These are phyloP conservation scores for Coemansia sp. DNA, from an alignment of 192 early-diverging fungal species.

Conservation along the genomic window DNA sequence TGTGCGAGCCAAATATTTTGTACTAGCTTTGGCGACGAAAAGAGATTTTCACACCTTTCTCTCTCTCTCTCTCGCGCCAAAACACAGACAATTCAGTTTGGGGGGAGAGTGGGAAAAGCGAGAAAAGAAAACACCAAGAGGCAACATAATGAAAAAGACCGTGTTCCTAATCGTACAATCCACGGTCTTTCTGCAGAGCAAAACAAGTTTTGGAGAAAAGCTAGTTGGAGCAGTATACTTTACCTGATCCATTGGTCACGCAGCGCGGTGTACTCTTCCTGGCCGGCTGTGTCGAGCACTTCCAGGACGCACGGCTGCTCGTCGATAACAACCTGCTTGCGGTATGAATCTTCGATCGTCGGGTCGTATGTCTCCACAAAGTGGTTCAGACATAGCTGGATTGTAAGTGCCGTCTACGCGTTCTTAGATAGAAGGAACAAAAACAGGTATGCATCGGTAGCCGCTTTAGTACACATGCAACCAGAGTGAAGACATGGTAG, in stretches of 20 bases:
- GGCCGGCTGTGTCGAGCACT: conserved; percentile 95
- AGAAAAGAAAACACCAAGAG: conserved; percentile 1
- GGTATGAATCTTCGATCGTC: conserved; percentile 97
- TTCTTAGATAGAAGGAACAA: not conserved
- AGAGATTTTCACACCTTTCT: not conserved
- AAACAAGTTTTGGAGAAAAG: not conserved
- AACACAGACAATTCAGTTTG: not conserved
- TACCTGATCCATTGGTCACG: conserved; percentile 81
- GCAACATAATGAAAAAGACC: conserved; percentile 6
- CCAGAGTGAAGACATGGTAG: not conserved
- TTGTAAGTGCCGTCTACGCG: conserved; percentile 62
- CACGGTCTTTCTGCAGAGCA: not conserved
- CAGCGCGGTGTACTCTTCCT: conserved; percentile 77
- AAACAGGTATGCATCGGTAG: not conserved
- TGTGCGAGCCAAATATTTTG: not conserved
- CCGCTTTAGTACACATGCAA: not conserved
- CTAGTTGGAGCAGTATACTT: conserved; percentile 7
- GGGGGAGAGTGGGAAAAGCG: not conserved
- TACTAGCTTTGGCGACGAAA: conserved; percentile 4
- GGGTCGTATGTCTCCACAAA: conserved; percentile 93
- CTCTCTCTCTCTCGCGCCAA: not conserved
- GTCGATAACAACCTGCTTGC: conserved; percentile 97
- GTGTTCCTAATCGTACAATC: not conserved
- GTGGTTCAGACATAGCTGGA: conserved; percentile 65
- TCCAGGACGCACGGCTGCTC: conserved; percentile 95